Percentiles rank a stretch among this genome's conserved stretches.
Evolutionary conservation across 345 rosid genomes (phyloP).

Genomic region (Populus alba): DNA sequence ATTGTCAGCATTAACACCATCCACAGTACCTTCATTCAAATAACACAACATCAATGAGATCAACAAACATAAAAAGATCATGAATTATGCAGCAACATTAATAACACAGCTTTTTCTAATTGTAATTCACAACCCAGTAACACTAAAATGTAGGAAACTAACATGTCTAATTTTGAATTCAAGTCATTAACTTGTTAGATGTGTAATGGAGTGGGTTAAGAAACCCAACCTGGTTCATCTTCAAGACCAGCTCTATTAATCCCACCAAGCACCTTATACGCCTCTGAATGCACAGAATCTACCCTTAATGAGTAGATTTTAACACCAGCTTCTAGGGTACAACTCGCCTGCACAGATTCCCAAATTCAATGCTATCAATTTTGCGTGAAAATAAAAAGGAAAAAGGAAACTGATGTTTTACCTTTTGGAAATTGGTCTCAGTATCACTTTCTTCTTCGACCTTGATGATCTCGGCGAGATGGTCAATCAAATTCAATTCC

Average conservation of each 20-base stretch:
- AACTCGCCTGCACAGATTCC: constrained; percentile 63
- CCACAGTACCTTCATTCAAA: constrained; percentile 40
- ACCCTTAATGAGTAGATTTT: constrained; percentile 89
- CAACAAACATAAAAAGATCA: not conserved
- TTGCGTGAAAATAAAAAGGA: not conserved
- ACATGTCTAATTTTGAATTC: no score
- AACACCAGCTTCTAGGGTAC: constrained; percentile 96
- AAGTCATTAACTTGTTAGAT: no score
- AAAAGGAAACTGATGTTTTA: constrained; percentile 11
- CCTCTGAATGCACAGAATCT: constrained; percentile 91
- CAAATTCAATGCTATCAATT: not conserved
- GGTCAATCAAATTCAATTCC: constrained; percentile 24
- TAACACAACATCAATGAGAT: constrained; percentile 17
- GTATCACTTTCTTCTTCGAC: constrained; percentile 79
- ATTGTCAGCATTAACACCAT: constrained; percentile 40
- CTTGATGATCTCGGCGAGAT: constrained; percentile 77
- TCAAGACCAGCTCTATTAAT: constrained; percentile 79
- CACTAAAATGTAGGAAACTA: no score
- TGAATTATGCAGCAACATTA: not conserved
- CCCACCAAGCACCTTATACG: constrained; percentile 94
- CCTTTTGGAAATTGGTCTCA: constrained; percentile 96
- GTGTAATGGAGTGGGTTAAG: not conserved
- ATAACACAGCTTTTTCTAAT: no score
- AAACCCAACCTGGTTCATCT: constrained; percentile 55
- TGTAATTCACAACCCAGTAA: no score